Evolutionary conservation across 2,329 filamentous ascomycete species (phyloP), one percentile per base, ranked within the genome.

Genomic region (Chaetomiaceae sp.): DNA sequence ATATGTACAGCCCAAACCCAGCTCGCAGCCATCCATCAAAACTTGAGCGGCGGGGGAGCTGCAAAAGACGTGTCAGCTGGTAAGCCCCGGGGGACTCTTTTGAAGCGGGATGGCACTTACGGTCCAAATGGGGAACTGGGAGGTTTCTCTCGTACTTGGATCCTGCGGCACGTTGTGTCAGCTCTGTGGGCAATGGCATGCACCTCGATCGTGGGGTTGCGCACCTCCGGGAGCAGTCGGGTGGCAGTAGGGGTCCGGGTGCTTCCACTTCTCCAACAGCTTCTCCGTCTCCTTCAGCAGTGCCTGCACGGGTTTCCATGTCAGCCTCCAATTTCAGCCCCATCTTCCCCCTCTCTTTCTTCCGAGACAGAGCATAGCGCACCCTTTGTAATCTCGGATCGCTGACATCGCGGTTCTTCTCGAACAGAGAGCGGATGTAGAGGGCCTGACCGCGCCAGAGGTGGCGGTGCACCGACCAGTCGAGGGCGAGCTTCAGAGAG

Each of bases 121-220:
- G 85, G 59, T 90, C 87, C 54, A 95, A 76, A 62, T 86, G 84
- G 31, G 86, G 91, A 54, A 83, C 81, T 31, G 90, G 89, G 51
- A 97, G 71, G 72, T 99, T 99, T 70, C 94, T 83, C 75, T 97
- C 94, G 72, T 88, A 97, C 80, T 97, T 97, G 60, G 90, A 96
- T 62, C 91, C 90, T 95, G 63, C 42, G 56, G 57, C 53, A 45
- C 27, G 9, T 31, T 25, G n/a, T 55, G 55, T 50, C 39, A 57
- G 59, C 17, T 53, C 51, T 25, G 37, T 23, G 5, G 27, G 14
- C 37, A 40, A 23, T 9, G 11, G 9, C 14, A 14, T n/a, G 20
- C 5, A 20, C 1, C 4, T 1, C 8, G 37, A 15, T 31, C 11
- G 47, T 56, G 14, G 1, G n/a, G 27, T 20, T n/a, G 47, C 81